Conservation (phyloP, 352 stramenopile species). For the Phytophthora litchii region DNA sequence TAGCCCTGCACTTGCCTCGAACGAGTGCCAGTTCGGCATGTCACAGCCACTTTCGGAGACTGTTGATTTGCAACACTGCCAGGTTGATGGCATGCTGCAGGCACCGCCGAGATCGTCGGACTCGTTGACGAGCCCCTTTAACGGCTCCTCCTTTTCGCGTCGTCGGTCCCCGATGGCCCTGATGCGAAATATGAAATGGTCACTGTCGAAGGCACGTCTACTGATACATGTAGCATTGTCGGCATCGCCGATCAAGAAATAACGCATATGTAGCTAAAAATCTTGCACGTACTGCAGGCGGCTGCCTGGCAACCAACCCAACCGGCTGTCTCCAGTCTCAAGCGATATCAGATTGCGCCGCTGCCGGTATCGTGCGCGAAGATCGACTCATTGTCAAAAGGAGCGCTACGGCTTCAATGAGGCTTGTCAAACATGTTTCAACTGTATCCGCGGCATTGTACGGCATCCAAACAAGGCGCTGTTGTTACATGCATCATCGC, state of each 20-base stretch:
- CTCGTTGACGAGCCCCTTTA: not conserved
- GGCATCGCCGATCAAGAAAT: not conserved
- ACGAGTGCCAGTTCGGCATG: not conserved
- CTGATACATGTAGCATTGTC: not conserved
- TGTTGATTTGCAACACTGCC: slow-evolving; percentile 6
- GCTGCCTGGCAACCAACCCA: slow-evolving; percentile 4
- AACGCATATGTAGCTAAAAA: no score
- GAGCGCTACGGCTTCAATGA: no score
- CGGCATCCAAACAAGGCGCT: slow-evolving; percentile 3
- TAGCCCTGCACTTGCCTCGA: no score
- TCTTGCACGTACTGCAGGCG: not conserved
- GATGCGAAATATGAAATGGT: no score
- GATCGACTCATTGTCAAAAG: slow-evolving; percentile 2
- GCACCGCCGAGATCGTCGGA: slow-evolving; percentile 8
- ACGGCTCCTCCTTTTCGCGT: slow-evolving; percentile 5
- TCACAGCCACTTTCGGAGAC: slow-evolving; percentile 2
- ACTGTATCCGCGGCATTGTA: slow-evolving; percentile 5
- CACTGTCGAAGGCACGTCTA: no score
- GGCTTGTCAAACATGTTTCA: slow-evolving; percentile 3
- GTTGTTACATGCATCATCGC: slow-evolving; percentile 2
- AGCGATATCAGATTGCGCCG: slow-evolving; percentile 9
- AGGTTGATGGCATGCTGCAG: not conserved
- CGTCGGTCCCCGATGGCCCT: not conserved
- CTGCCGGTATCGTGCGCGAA: not conserved
- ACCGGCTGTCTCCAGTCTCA: slow-evolving; percentile 2